These are phyloP conservation scores for Laguncularia racemosa DNA, from an alignment of 345 rosid genomes.

Conservation along the genomic window DNA sequence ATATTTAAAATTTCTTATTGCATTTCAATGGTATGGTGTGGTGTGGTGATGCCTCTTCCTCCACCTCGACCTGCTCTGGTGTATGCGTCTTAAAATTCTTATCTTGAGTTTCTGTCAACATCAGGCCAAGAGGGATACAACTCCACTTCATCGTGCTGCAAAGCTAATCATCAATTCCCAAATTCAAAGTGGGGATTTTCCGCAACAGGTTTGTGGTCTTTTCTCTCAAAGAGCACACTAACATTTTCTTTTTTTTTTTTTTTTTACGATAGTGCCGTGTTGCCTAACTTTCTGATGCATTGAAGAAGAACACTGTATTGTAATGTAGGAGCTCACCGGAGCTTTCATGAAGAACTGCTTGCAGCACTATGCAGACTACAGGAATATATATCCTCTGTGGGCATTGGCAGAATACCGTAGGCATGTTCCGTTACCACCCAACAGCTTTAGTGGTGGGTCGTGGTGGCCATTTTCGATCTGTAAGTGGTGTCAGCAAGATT, in stretches of 20 bases:
- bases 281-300: too few relatives aligned
- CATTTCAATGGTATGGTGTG: too few relatives aligned
- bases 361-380: slow-evolving; percentile 32
- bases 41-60: too few relatives aligned
- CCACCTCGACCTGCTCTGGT: too few relatives aligned
- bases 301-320: too few relatives aligned
- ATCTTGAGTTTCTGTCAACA: too few relatives aligned
- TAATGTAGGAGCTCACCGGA: slow-evolving; percentile 31
- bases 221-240: not conserved
- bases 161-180: slow-evolving; percentile 67
- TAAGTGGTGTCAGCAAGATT: too few relatives aligned
- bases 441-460: not conserved
- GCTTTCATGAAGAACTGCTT: slow-evolving; percentile 34
- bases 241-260: too few relatives aligned
- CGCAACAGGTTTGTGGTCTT: slow-evolving; percentile 35
- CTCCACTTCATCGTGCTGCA: slow-evolving; percentile 57
- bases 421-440: slow-evolving; percentile 15
- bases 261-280: too few relatives aligned
- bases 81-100: too few relatives aligned
- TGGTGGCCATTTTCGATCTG: too few relatives aligned
- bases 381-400: slow-evolving; percentile 38
- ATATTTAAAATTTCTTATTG: too few relatives aligned
- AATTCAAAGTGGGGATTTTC: slow-evolving; percentile 53
- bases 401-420: slow-evolving; percentile 35
- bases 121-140: slow-evolving; percentile 52